These are phyloP conservation scores for Penicillium sp. DNA, from an alignment of 2,329 filamentous ascomycete genomes.

Conservation along the genomic window DNA sequence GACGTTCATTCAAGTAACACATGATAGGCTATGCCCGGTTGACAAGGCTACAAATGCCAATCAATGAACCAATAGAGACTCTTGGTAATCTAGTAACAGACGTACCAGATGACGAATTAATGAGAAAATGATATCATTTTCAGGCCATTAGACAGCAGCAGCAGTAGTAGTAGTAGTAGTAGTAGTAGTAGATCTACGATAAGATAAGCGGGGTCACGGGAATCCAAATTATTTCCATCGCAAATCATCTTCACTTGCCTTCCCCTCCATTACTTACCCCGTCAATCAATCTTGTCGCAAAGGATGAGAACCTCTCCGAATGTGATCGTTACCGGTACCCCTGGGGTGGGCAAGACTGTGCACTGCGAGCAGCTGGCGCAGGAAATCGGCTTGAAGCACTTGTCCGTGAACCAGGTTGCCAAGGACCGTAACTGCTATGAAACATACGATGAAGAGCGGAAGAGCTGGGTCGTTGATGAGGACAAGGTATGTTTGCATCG, in stretches of 20 bases:
- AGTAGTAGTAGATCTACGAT: constrained; percentile 3
- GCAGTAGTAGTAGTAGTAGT: too few species aligned
- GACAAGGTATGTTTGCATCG: constrained; percentile 67
- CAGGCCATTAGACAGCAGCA: not conserved
- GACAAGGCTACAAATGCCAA: not conserved
- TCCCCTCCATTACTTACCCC: not conserved
- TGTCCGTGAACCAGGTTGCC: constrained; percentile 87
- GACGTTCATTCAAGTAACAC: not conserved
- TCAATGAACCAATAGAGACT: not conserved
- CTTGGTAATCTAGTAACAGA: not conserved
- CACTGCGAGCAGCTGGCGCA: constrained; percentile 81
- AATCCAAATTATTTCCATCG: constrained; percentile 21
- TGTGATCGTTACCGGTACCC: constrained; percentile 92
- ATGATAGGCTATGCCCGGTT: not conserved
- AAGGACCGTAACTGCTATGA: constrained; percentile 87
- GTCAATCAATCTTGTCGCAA: constrained; percentile 3
- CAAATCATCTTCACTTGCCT: not conserved
- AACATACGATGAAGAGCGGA: constrained; percentile 79
- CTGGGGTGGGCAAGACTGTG: constrained; percentile 92
- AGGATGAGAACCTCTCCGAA: constrained; percentile 63
- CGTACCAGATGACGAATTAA: not conserved
- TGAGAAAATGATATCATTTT: not conserved
- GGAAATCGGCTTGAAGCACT: constrained; percentile 73
- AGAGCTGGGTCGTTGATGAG: constrained; percentile 93
- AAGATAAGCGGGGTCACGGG: constrained; percentile 22